Base-by-base conservation (phyloP, 441 rosid species). In the Omphalea diandra region DNA sequence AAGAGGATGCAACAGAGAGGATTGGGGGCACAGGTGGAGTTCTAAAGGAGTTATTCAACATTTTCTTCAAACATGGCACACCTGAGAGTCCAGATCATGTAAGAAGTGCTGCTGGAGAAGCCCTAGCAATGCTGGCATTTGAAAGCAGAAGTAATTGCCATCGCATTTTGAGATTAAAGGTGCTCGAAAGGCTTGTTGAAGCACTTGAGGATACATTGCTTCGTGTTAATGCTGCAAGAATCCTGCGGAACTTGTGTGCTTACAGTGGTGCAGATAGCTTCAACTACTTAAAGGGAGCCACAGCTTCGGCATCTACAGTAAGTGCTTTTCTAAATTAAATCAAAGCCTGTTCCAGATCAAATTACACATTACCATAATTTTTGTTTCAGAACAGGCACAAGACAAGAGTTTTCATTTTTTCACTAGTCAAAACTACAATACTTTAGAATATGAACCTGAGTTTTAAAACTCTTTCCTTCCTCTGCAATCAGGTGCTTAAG, bases 21-120 rank as follows among this genome's bases (percentile, higher is more conserved):
- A 89, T 92, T 56, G 99, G 99, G 2, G 96, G 88, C 36, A 90
- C 99, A 0, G 98, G 98, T 3, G 93, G 96, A 49, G 77, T 92
- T 40, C 84, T 92, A 4, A 90, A 84, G 80, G 97, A 90, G 76
- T 58, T 92, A 47, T 77, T 89, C 79, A 86, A 86, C 79, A 89
- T 94, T 72, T 92, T 94, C 80, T 87, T 89, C 69, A 71, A 77
- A 29, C 72, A 82, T n/a, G 78, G 69, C 59, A 64, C 60, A 22
- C 81, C 82, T 4, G 82, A 76, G 70, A 63, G 60, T 75, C 88
- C 75, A 67, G 81, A 73, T 49, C 77, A 70, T 43, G 97, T 85
- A 24, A 82, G 87, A 57, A 77, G 73, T 43, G 94, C 91, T 3
- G 91, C 97, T n/a, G 98, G 98, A 36, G 96, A 88, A 78, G 97